Percentiles rank a stretch among this genome's conserved stretches.
phyloP scores from a whole-genome alignment of 2,329 filamentous ascomycete species.

The Zasmidium cellare region DNA sequence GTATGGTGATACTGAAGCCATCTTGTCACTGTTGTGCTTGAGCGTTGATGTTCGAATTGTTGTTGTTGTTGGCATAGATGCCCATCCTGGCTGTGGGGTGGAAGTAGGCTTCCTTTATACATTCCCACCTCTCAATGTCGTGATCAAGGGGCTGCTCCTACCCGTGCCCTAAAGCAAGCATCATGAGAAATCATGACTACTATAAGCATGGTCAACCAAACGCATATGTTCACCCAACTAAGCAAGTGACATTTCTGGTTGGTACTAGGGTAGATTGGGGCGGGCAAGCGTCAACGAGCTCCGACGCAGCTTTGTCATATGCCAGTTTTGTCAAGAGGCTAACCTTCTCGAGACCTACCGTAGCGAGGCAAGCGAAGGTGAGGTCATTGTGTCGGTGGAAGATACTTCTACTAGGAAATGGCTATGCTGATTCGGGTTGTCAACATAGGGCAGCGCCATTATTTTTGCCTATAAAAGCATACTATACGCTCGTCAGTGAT shows the following conservation, averaged over 20 bases:
- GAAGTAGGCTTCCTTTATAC: background rate
- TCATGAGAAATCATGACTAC: background rate
- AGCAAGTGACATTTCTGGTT: too few species aligned
- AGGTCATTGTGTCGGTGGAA: background rate
- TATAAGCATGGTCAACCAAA: background rate
- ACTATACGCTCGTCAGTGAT: too few species aligned
- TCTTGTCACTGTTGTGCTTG: background rate
- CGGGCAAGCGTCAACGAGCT: too few species aligned
- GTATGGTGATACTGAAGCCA: slow-evolving; percentile 10
- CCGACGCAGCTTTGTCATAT: background rate
- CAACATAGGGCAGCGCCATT: too few species aligned
- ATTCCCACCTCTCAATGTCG: too few species aligned
- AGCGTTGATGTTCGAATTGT: background rate
- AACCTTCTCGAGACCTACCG: background rate
- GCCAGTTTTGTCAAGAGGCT: background rate
- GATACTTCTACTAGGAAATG: background rate
- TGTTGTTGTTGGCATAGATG: background rate
- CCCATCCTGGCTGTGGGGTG: too few species aligned
- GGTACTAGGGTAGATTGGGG: too few species aligned
- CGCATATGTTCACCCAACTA: background rate
- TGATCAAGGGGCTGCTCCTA: too few species aligned
- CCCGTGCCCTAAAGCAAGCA: background rate
- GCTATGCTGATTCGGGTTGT: background rate
- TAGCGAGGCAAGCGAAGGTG: background rate
- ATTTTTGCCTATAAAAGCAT: too few species aligned